A percentile compares a stretch with the other conserved stretches of the same genome.
phyloP scores from a whole-genome alignment of 495 filamentous ascomycete species.

The Trichoderma parareesei region DNA sequence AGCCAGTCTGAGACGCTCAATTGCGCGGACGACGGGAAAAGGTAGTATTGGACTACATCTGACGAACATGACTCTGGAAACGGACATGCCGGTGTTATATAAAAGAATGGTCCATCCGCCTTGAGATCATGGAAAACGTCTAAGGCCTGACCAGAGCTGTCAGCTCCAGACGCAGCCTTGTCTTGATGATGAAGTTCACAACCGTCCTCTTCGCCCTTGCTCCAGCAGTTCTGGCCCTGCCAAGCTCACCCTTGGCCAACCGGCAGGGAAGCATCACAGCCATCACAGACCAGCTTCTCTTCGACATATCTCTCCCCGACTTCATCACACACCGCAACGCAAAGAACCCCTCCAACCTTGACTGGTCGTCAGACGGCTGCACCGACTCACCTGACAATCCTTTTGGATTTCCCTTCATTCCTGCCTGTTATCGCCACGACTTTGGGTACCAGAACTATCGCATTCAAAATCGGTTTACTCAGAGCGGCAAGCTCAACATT shows the following conservation, averaged over 20 bases:
- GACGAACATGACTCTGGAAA: background rate
- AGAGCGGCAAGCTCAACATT: slow-evolving; percentile 23
- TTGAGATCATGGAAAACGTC: background rate
- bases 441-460: slow-evolving; percentile 43
- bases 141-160: background rate
- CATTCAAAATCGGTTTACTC: slow-evolving; percentile 32
- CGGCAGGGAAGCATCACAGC: slow-evolving; percentile 11
- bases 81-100: background rate
- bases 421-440: slow-evolving; percentile 39
- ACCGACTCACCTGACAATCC: slow-evolving; percentile 35
- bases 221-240: slow-evolving; percentile 18
- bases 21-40: background rate
- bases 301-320: slow-evolving; percentile 22
- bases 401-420: slow-evolving; percentile 35
- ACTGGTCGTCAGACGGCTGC: slow-evolving; percentile 39
- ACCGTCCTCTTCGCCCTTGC: slow-evolving; percentile 19
- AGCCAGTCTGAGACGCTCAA: background rate
- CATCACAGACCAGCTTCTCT: slow-evolving; percentile 30
- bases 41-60: background rate
- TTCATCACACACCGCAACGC: slow-evolving; percentile 26
- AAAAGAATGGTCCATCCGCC: background rate
- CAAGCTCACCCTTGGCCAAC: slow-evolving; percentile 9
- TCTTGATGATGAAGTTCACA: slow-evolving; percentile 21
- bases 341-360: slow-evolving; percentile 24
- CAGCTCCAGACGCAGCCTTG: too few species aligned